These are phyloP conservation scores for Acanthamoeba polyphaga DNA, from an alignment of 208 protist genomes.

Conservation along the genomic window DNA sequence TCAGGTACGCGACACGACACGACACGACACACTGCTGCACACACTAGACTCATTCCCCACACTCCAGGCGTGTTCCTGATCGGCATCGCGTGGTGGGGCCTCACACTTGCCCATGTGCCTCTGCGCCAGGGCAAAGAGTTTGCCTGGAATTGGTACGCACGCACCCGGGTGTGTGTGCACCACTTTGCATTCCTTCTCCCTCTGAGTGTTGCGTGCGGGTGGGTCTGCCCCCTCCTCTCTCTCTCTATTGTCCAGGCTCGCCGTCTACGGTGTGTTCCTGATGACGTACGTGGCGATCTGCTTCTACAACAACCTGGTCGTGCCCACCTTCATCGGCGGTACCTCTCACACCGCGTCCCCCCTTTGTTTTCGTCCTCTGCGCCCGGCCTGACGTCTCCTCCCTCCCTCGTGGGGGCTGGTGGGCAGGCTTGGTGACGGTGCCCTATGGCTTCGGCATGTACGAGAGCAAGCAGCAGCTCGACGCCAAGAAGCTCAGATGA, in stretches of 20 bases:
- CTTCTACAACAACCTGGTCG: conserved; percentile 3
- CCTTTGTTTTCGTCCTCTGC: too few relatives aligned
- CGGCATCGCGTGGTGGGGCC: conserved; percentile 35
- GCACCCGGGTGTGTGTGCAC: too few relatives aligned
- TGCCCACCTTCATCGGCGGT: conserved; percentile 27
- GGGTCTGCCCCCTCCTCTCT: too few relatives aligned
- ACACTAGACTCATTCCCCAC: not conserved
- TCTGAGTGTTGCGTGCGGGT: not conserved
- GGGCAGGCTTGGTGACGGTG: not conserved
- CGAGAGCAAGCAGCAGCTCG: conserved; percentile 40
- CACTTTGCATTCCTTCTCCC: not conserved
- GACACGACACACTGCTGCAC: too few relatives aligned
- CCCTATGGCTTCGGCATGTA: conserved; percentile 34
- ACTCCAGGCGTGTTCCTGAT: conserved; percentile 3
- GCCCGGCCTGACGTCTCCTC: not conserved
- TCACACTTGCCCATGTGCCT: not conserved
- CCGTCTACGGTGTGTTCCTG: not conserved
- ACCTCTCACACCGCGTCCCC: too few relatives aligned
- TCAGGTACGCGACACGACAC: not conserved
- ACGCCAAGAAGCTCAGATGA: conserved; percentile 47
- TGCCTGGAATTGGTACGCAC: not conserved
- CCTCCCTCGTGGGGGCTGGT: too few relatives aligned
- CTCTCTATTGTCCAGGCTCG: too few relatives aligned
- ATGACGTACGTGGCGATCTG: not conserved
- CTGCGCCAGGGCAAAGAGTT: not conserved